phyloP scores from a whole-genome alignment of 305 asterid species.

The Fraxinus albicans region DNA sequence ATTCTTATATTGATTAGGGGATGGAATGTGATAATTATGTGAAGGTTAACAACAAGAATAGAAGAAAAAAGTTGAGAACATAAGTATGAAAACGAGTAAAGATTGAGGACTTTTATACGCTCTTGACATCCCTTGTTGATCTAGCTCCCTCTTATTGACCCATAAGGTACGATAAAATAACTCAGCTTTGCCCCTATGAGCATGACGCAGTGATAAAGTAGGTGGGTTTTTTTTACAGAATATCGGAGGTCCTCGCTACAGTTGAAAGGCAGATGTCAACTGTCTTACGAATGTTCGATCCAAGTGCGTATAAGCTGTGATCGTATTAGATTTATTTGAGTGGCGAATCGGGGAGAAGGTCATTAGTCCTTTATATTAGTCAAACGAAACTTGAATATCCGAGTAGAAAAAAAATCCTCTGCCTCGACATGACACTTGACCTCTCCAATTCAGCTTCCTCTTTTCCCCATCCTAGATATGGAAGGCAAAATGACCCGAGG shows the following conservation, averaged over 20 bases:
- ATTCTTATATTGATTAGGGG: not conserved
- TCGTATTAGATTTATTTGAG: too few relatives aligned
- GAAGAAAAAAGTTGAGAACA: not conserved
- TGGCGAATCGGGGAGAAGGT: too few relatives aligned
- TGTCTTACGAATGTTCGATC: too few relatives aligned
- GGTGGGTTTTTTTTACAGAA: too few relatives aligned
- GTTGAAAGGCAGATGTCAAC: too few relatives aligned
- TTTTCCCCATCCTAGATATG: not conserved
- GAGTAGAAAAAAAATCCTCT: not conserved
- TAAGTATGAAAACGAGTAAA: not conserved
- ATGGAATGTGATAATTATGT: not conserved
- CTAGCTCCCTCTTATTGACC: not conserved
- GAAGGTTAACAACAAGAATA: not conserved
- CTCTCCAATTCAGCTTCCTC: not conserved
- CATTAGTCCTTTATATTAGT: too few relatives aligned
- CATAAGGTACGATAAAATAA: not conserved
- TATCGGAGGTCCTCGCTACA: too few relatives aligned
- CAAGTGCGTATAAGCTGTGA: too few relatives aligned
- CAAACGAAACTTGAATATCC: too few relatives aligned
- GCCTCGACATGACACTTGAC: not conserved
- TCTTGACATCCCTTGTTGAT: not conserved
- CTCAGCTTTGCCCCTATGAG: not conserved
- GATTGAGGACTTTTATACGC: not conserved
- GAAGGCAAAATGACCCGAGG: not conserved
- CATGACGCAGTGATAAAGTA: too few relatives aligned